A percentile compares a stretch with the other conserved stretches of the same genome.
These are phyloP conservation scores for Salvia splendens DNA, from an alignment of 257 asterid genomes.

Conservation along the genomic window DNA sequence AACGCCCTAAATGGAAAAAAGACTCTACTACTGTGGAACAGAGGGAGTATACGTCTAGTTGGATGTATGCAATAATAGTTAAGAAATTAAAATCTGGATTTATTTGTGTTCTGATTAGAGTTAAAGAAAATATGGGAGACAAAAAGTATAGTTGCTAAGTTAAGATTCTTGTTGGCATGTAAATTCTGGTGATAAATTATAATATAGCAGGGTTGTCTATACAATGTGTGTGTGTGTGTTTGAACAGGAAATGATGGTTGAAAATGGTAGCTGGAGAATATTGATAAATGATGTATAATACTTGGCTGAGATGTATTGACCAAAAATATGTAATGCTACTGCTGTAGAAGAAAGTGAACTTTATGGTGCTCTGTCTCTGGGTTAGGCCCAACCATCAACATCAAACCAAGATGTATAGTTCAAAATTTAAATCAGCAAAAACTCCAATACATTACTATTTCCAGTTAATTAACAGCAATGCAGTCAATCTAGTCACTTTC, in stretches of 20 bases:
- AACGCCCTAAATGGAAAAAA: too few relatives aligned
- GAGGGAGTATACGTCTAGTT: neutral
- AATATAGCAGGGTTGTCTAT: too few relatives aligned
- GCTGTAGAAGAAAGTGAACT: slow-evolving; percentile 25
- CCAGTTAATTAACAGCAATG: slow-evolving; percentile 19
- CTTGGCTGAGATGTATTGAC: slow-evolving; percentile 22
- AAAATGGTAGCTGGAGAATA: slow-evolving; percentile 1
- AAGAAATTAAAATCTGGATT: neutral
- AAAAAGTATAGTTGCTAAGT: slow-evolving; percentile 11
- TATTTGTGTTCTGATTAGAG: neutral
- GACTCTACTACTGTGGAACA: too few relatives aligned
- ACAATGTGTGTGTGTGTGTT: neutral
- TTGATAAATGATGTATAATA: neutral
- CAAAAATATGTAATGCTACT: slow-evolving; percentile 13
- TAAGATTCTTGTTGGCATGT: too few relatives aligned
- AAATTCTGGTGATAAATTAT: slow-evolving; percentile 15
- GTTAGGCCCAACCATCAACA: too few relatives aligned
- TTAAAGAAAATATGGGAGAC: neutral
- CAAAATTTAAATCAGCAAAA: neutral
- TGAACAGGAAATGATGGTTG: neutral
- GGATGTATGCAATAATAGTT: neutral
- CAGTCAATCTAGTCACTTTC: slow-evolving; percentile 34
- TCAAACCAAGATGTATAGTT: too few relatives aligned
- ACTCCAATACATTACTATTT: neutral
- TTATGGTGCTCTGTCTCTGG: neutral